A percentile compares a stretch with the other conserved stretches of the same genome.
phyloP scores from a whole-genome alignment of 2,329 filamentous ascomycete species.

The Cladophialophora chaetospira region DNA sequence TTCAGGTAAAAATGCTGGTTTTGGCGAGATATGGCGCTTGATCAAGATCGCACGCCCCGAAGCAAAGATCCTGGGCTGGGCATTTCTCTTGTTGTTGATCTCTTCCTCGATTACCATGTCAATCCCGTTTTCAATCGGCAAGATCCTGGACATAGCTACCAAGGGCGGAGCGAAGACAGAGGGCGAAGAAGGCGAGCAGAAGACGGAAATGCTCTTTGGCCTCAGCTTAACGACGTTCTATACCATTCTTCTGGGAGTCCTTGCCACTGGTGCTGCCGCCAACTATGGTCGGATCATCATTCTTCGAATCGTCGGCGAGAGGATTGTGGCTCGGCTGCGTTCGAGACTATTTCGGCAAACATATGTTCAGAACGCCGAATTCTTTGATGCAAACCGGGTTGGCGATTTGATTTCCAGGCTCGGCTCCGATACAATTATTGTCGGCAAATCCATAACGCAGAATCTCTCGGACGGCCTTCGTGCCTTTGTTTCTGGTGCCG shows the following conservation, averaged over 20 bases:
- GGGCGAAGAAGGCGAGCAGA: constrained; percentile 47
- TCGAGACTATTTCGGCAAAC: constrained; percentile 89
- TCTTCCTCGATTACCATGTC: constrained; percentile 95
- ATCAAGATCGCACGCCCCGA: constrained; percentile 89
- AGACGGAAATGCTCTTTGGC: constrained; percentile 72
- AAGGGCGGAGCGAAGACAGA: constrained; percentile 58
- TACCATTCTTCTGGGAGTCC: constrained; percentile 70
- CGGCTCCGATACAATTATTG: constrained; percentile 94
- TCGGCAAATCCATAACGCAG: constrained; percentile 97
- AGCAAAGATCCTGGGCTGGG: constrained; percentile 71
- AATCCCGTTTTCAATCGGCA: constrained; percentile 93
- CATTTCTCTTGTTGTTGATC: constrained; percentile 81
- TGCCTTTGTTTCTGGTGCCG: constrained; percentile 83
- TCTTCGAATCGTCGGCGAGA: constrained; percentile 88
- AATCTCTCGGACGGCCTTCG: constrained; percentile 96
- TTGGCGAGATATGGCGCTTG: constrained; percentile 79
- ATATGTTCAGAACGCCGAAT: constrained; percentile 88
- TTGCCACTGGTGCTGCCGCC: constrained; percentile 80
- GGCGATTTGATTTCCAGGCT: constrained; percentile 95
- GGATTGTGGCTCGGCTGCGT: constrained; percentile 85
- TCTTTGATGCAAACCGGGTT: constrained; percentile 96
- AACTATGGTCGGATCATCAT: constrained; percentile 95
- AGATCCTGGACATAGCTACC: constrained; percentile 89
- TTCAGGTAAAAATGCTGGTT: constrained; percentile 58
- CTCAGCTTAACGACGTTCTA: constrained; percentile 88